Base-by-base conservation (phyloP, 2,329 filamentous ascomycete genomes). In the Colletotrichum musicola region DNA sequence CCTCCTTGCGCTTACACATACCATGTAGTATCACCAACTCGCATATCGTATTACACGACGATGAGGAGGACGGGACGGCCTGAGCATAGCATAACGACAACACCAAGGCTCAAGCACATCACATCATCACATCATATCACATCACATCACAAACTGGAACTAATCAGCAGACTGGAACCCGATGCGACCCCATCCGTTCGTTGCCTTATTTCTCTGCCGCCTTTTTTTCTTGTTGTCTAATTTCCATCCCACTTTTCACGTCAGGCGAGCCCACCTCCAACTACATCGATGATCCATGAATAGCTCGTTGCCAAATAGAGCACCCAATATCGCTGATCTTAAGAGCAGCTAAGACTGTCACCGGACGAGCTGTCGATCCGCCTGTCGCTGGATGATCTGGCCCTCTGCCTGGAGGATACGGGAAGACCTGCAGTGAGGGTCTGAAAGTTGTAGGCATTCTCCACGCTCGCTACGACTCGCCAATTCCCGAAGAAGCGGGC, bases 181-280 rank as follows among this genome's bases (percentile, higher is more conserved):
- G 30, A 20, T 38, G 46, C 60, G 47, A 68, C 64, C 60, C 64
- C 64, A 54, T 68, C 46, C 9, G 46, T 59, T 53, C 61, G 47
- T 63, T 44, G 64, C 60, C n/a, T 68, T 53, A 14, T 59, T 44
- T n/a, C 51, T 44, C 49, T 13, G 7, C 25, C n/a, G 35, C 35
- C n/a, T 35, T 51, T 12, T 14, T 49, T 53, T 44, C 14, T 6
- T 54, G 22, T 9, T 35, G 27, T 57, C 14, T 53, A 18, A 14
- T 38, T 35, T 46, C 20, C 54, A 42, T 68, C 47, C 64, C 64
- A 68, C 65, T 64, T 68, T 68, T 64, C 62, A 54, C 61, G 40
- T 59, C 62, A 59, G 49, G 22, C 58, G 30, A 27, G 12, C 35
- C 22, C 49, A 22, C 59, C 13, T 51, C 30, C 30, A 35, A 35